Percentiles rank a stretch among this genome's conserved stretches.
phyloP scores from a whole-genome alignment of 768 basidiomycete genomes.

The Termitomyces sp. region DNA sequence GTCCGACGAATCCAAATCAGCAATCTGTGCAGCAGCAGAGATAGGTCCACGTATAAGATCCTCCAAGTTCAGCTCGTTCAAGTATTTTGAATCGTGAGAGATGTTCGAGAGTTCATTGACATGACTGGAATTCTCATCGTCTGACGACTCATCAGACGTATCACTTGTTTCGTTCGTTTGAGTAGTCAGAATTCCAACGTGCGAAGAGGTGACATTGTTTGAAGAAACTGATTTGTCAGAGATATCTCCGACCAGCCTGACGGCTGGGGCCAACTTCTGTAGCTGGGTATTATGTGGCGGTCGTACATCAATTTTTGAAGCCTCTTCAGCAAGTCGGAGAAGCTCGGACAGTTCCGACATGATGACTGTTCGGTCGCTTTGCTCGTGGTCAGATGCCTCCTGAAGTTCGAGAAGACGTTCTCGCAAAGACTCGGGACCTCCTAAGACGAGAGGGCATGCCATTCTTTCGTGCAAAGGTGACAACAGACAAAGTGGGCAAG shows the following conservation, averaged over 20 bases:
- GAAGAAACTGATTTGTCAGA: not conserved
- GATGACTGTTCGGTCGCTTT: constrained; percentile 19
- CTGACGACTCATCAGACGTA: constrained; percentile 4
- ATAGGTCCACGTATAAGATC: constrained; percentile 34
- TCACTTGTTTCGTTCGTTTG: not conserved
- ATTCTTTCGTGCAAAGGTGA: constrained; percentile 42
- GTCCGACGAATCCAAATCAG: constrained; percentile 34
- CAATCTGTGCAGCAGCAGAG: constrained; percentile 18
- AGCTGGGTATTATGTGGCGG: not conserved
- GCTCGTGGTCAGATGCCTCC: constrained; percentile 18
- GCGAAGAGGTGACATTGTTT: not conserved
- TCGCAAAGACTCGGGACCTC: constrained; percentile 36
- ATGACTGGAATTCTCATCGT: not conserved
- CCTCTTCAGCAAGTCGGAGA: constrained; percentile 7
- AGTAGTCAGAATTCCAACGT: not conserved
- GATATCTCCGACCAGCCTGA: not conserved
- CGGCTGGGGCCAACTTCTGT: not conserved
- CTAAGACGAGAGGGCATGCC: constrained; percentile 41
- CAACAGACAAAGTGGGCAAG: constrained; percentile 42
- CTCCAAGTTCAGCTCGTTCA: constrained; percentile 29
- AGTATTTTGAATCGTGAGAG: constrained; percentile 16
- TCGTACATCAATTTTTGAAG: not conserved
- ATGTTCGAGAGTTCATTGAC: constrained; percentile 18
- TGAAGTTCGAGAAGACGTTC: constrained; percentile 40
- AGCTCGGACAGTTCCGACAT: constrained; percentile 38